Evolutionary conservation across 805 yeast species (phyloP).

Genomic region (Kazachstania psychrophila): DNA sequence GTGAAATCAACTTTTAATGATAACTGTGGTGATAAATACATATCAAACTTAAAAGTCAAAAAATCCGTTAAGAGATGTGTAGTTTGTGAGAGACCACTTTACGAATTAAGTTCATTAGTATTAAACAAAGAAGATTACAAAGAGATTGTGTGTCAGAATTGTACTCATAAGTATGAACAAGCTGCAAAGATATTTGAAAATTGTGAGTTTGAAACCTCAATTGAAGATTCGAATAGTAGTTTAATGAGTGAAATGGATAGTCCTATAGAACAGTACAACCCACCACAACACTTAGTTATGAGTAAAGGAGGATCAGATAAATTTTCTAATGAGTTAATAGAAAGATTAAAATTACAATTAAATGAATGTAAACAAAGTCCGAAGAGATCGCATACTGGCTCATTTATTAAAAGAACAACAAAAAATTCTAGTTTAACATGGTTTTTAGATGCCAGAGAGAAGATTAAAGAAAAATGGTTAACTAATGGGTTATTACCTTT

Average conservation of each 20-base stretch:
- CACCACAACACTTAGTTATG: too few species aligned
- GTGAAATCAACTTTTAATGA: slow-evolving; percentile 6
- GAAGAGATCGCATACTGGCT: neutral
- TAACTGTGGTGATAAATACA: slow-evolving; percentile 16
- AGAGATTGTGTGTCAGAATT: slow-evolving; percentile 56
- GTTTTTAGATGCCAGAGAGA: slow-evolving; percentile 33
- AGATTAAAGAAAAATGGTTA: slow-evolving; percentile 46
- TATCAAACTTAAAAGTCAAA: slow-evolving; percentile 11
- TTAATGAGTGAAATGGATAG: slow-evolving; percentile 10
- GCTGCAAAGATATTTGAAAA: slow-evolving; percentile 34
- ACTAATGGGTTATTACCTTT: slow-evolving; percentile 36
- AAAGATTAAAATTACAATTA: slow-evolving; percentile 28
- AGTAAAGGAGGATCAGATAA: too few species aligned
- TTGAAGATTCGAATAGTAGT: slow-evolving; percentile 12
- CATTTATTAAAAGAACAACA: neutral
- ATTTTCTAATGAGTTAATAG: slow-evolving; percentile 29
- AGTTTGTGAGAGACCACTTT: slow-evolving; percentile 61
- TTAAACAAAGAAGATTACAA: slow-evolving; percentile 25
- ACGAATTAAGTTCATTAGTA: slow-evolving; percentile 40
- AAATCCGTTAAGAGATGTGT: slow-evolving; percentile 39
- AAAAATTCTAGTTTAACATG: slow-evolving; percentile 13
- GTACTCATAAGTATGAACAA: slow-evolving; percentile 49
- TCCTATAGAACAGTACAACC: too few species aligned
- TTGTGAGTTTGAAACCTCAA: slow-evolving; percentile 31
- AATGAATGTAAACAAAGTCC: neutral